These are phyloP conservation scores for Saprolegnia diclina DNA, from an alignment of 352 stramenopile genomes.

Conservation along the genomic window DNA sequence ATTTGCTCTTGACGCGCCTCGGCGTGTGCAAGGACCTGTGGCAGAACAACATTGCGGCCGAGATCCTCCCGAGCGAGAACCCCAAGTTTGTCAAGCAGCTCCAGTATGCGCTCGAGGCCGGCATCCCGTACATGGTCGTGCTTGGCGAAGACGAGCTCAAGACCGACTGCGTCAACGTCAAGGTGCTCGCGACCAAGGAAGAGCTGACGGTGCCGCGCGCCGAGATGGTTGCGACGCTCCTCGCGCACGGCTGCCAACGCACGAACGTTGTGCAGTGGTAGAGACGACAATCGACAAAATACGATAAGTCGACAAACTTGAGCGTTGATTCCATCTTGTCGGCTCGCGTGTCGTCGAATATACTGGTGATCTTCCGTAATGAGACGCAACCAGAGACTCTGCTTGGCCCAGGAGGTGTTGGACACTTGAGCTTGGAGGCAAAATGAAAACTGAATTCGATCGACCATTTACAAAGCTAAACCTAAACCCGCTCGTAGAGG, in stretches of 20 bases:
- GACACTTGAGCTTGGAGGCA: too few relatives aligned
- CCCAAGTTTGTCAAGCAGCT: conserved; percentile 98
- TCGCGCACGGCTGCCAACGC: conserved; percentile 58
- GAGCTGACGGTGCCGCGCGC: conserved; percentile 70
- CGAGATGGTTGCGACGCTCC: conserved; percentile 67
- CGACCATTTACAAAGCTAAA: too few relatives aligned
- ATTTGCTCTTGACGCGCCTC: conserved; percentile 55
- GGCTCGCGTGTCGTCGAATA: too few relatives aligned
- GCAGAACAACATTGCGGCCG: conserved; percentile 90
- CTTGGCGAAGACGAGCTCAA: conserved; percentile 94
- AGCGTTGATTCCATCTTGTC: not conserved
- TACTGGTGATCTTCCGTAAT: too few relatives aligned
- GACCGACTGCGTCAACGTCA: conserved; percentile 93
- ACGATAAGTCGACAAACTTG: not conserved
- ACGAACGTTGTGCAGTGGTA: conserved; percentile 36
- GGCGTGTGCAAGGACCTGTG: conserved; percentile 81
- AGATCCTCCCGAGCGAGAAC: conserved; percentile 95
- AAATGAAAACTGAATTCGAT: too few relatives aligned
- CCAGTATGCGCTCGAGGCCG: conserved; percentile 90
- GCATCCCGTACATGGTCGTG: conserved; percentile 97
- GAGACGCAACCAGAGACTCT: too few relatives aligned
- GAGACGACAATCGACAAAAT: not conserved
- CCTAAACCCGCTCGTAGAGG: too few relatives aligned
- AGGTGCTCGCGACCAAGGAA: conserved; percentile 93
- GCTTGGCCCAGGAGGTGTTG: too few relatives aligned